A percentile compares a stretch with the other conserved stretches of the same genome.
Evolutionary conservation across 208 protist genomes (phyloP).

Genomic region (Strigomonas culicis): DNA sequence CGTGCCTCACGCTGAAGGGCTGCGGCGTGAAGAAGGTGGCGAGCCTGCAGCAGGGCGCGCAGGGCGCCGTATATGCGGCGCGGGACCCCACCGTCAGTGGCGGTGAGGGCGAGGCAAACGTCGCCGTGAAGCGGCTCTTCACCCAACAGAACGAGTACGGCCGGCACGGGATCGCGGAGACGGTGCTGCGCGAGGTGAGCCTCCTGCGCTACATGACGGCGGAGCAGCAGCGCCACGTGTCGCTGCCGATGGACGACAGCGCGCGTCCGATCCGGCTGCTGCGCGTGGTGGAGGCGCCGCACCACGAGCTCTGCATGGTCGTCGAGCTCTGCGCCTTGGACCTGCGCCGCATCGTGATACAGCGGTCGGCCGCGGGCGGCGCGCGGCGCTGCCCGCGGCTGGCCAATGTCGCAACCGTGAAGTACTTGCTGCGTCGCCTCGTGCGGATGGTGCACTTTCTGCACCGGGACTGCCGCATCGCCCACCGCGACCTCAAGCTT

Average conservation of each 20-base stretch:
- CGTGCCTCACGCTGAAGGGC: background rate
- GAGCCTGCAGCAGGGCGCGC: constrained; percentile 64
- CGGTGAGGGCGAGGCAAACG: constrained; percentile 7
- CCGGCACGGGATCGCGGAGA: constrained; percentile 52
- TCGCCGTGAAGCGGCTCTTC: constrained; percentile 85
- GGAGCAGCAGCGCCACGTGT: background rate
- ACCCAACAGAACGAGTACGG: constrained; percentile 70
- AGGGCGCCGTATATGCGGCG: constrained; percentile 80
- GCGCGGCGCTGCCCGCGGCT: constrained; percentile 23
- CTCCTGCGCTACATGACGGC: constrained; percentile 41
- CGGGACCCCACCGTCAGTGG: constrained; percentile 19
- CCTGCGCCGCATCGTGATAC: constrained; percentile 43
- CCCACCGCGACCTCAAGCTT: constrained; percentile 89
- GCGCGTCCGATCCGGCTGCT: constrained; percentile 42
- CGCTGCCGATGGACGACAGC: constrained; percentile 16
- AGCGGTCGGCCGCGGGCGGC: background rate
- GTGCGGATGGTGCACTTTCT: constrained; percentile 62
- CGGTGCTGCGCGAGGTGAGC: constrained; percentile 72
- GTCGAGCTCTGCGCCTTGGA: constrained; percentile 67
- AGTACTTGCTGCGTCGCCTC: constrained; percentile 72
- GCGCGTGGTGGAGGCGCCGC: constrained; percentile 71
- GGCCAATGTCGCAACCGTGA: constrained; percentile 40
- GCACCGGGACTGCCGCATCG: constrained; percentile 64
- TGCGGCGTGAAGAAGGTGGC: constrained; percentile 47
- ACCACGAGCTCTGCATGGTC: constrained; percentile 77